Evolutionary conservation across 2,329 filamentous ascomycete genomes (phyloP).

Genomic region (Albifimbria verrucaria): DNA sequence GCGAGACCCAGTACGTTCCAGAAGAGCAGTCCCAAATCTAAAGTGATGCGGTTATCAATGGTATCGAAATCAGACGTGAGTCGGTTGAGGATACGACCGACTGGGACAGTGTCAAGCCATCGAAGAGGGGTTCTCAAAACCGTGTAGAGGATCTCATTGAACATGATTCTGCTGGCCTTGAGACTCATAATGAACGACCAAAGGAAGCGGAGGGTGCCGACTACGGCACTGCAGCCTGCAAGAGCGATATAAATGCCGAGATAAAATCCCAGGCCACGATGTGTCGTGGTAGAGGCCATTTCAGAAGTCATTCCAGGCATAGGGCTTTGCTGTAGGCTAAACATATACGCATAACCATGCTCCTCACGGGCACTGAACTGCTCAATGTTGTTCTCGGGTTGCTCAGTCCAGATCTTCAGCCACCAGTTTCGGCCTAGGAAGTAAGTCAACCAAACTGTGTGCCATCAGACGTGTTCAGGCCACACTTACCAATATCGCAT

Average conservation of each 20-base stretch:
- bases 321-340: conserved; percentile 43
- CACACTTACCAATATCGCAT: conserved; percentile 48
- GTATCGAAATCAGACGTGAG: conserved; percentile 76
- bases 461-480: background rate
- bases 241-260: conserved; percentile 65
- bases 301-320: conserved; percentile 23
- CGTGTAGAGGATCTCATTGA: conserved; percentile 62
- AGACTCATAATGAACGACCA: conserved; percentile 64
- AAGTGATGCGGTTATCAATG: conserved; percentile 65
- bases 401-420: conserved; percentile 60
- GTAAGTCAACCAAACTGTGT: conserved; percentile 8
- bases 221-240: conserved; percentile 51
- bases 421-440: conserved; percentile 55
- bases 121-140: conserved; percentile 71
- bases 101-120: conserved; percentile 77
- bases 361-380: conserved; percentile 24
- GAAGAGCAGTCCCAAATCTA: conserved; percentile 58
- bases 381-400: conserved; percentile 10
- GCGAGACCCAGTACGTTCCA: conserved; percentile 59
- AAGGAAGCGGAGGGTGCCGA: conserved; percentile 61
- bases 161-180: conserved; percentile 65
- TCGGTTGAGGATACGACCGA: conserved; percentile 73
- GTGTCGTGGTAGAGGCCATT: conserved; percentile 15
- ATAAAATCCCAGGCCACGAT: conserved; percentile 56
- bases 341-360: conserved; percentile 39